Conservation (phyloP, 306 rosid species). For the Pterocarpus santalinus region DNA sequence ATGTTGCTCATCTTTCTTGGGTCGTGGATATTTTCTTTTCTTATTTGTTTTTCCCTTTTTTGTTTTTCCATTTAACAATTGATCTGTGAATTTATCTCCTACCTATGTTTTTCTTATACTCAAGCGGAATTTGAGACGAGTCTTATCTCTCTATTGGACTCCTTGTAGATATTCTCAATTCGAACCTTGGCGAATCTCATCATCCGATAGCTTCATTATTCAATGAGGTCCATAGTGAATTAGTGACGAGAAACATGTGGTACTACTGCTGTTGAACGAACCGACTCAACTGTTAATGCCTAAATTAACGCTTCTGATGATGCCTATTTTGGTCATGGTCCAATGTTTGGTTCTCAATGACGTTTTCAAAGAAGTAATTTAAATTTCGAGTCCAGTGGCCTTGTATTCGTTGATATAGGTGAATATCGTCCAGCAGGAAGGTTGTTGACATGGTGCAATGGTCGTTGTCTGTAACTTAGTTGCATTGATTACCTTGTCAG, state of each 20-base stretch:
- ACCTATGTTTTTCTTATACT: not conserved
- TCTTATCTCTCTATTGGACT: not conserved
- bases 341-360: too few species aligned
- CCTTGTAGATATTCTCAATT: slow-evolving; percentile 3
- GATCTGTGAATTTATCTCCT: not conserved
- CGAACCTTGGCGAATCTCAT: not conserved
- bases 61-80: not conserved
- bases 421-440: too few species aligned
- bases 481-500: too few species aligned
- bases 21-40: not conserved
- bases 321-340: not conserved
- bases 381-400: too few species aligned
- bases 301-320: not conserved
- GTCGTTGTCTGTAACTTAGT: too few species aligned
- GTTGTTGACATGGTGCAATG: too few species aligned
- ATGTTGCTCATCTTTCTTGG: not conserved
- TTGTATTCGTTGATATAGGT: too few species aligned
- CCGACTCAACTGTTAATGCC: not conserved
- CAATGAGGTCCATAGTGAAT: not conserved
- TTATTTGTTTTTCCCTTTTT: not conserved
- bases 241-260: not conserved
- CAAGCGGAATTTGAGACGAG: slow-evolving; percentile 1
- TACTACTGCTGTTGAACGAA: too few species aligned
- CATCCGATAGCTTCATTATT: not conserved
- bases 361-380: too few species aligned